Conservation (phyloP, 2,329 filamentous ascomycete species). For the Colletotrichum sp. region DNA sequence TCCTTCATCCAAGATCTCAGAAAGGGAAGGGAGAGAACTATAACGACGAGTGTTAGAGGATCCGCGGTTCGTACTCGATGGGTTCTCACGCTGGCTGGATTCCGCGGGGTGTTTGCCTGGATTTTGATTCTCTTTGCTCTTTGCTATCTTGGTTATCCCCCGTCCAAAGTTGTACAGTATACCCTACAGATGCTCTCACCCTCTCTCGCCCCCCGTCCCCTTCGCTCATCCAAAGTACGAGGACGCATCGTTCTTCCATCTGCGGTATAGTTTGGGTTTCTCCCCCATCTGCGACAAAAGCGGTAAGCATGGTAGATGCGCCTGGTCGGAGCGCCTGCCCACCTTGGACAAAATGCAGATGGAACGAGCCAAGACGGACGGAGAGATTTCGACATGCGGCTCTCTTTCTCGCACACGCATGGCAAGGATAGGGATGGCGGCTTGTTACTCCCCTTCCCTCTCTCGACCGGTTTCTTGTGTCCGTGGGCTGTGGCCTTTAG, state of each 20-base stretch:
- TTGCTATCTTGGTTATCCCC: neutral
- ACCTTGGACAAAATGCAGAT: neutral
- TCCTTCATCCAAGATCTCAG: neutral
- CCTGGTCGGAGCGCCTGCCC: neutral
- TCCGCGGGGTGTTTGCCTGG: neutral
- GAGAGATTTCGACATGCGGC: neutral
- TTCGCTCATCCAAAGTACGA: neutral
- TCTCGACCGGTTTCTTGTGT: neutral
- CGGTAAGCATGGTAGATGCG: neutral
- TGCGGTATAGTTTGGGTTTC: neutral
- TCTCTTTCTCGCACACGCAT: neutral
- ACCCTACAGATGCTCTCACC: neutral
- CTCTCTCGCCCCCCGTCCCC: neutral
- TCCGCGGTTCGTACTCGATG: neutral
- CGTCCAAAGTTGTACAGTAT: neutral
- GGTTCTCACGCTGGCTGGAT: neutral
- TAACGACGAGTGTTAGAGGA: constrained; percentile 1
- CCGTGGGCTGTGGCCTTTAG: neutral
- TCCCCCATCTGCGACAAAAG: neutral
- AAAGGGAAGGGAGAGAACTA: neutral
- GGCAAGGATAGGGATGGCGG: neutral
- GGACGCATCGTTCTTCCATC: neutral
- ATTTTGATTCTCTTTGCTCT: neutral
- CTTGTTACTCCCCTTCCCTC: neutral
- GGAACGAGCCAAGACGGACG: neutral